phyloP scores from a whole-genome alignment of 2,329 filamentous ascomycete species.

The Pestalotiopsis sp. region DNA sequence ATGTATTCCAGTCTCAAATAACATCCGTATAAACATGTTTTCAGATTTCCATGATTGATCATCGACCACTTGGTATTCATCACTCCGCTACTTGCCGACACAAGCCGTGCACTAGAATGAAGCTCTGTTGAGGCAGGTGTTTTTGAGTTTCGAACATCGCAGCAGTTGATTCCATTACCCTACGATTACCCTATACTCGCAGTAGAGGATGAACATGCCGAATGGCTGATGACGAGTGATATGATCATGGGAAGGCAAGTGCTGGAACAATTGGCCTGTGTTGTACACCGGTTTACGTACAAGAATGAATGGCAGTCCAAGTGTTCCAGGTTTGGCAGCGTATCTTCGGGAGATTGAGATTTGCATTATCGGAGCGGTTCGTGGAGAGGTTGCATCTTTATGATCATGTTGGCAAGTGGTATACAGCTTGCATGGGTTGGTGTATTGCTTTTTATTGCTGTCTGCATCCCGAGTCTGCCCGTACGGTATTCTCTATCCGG shows the following conservation, averaged over 20 bases:
- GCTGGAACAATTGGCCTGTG: background rate
- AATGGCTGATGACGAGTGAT: background rate
- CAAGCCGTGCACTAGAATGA: constrained; percentile 1
- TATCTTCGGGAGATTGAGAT: background rate
- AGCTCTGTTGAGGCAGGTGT: constrained; percentile 5
- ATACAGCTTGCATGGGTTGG: background rate
- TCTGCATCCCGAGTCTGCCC: background rate
- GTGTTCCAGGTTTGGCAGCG: background rate
- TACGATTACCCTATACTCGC: constrained; percentile 18
- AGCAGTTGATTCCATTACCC: constrained; percentile 12
- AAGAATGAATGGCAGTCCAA: background rate
- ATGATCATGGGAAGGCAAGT: background rate
- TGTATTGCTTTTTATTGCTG: background rate
- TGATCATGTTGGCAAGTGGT: background rate
- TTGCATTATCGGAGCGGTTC: background rate
- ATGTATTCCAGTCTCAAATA: background rate
- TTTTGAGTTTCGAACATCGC: constrained; percentile 2
- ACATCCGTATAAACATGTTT: background rate
- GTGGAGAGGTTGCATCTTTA: background rate
- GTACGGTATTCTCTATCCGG: background rate
- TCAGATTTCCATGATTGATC: background rate
- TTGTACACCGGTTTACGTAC: background rate
- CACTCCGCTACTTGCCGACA: constrained; percentile 11
- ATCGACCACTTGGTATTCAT: background rate
- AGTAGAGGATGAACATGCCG: background rate